Evolutionary conservation across 2,329 filamentous ascomycete genomes (phyloP), one percentile per base, ranked within the genome.

Genomic region (Annulohypoxylon truncatum): DNA sequence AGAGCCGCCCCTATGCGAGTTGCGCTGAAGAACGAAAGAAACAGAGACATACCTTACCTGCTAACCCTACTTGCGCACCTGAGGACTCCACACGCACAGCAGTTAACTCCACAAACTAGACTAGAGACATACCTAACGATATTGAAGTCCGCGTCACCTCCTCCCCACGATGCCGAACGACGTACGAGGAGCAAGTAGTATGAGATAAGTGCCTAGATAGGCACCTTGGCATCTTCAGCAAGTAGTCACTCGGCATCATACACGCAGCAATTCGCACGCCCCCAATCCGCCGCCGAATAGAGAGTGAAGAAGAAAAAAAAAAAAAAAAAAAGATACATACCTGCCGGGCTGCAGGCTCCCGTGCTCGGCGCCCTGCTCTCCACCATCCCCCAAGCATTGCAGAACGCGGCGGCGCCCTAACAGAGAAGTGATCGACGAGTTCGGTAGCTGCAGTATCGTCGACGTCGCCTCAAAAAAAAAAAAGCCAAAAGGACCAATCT

Each of bases 341-440:
- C 40, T 67, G 40, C 67, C 67, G 64, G 63, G 44, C 57, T 69
- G 67, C 67, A 64, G 40, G 46, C 40, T 65, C 38, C 67, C 67
- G 64, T 38, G 15, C 48, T 48, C 66, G 35, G 35, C 51, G 48
- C 38, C 20, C 29, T 38, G 35, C 35, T 38, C 35, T 40, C 53
- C 31, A 13, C 18, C 42, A n/a, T 31, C 50, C 57, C 51, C 20
- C 46, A 62, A 48, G 40, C 26, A 55, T 48, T 33, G 10, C 20
- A 20, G 12, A 40, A 53, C 28, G 38, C 44, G 58, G n/a, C 51
- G 55, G 51, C 47, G 24, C 24, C 58, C 52, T 31, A 68, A 47
- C 42, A 50, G 48, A 69, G 68, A 26, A 67, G 48, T 51, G 68
- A 71, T 71, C 68, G 63, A 40, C 68, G n/a, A 18, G 35, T 35